A percentile compares a stretch with the other conserved stretches of the same genome.
These are phyloP conservation scores for Cylindrodendrum hubeiense DNA, from an alignment of 2,329 filamentous ascomycete genomes.

Conservation along the genomic window DNA sequence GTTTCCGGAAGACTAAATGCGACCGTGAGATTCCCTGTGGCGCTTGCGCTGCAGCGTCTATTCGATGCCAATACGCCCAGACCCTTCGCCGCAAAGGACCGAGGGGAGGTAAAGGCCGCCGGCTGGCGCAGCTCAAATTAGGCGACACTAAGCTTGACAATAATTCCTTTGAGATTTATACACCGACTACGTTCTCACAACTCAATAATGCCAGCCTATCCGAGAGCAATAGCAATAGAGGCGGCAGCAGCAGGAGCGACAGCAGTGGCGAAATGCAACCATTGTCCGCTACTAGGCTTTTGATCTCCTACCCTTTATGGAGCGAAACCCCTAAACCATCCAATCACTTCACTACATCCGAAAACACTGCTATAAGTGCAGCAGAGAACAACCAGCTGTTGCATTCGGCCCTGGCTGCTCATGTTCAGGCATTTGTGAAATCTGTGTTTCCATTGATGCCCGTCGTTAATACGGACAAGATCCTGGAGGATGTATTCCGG, in stretches of 20 bases:
- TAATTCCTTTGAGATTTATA: not conserved
- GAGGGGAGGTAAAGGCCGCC: conserved; percentile 34
- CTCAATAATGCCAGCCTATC: not conserved
- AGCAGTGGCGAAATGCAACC: not conserved
- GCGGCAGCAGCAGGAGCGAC: not conserved
- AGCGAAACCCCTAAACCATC: not conserved
- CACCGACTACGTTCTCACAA: not conserved
- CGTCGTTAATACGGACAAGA: not conserved
- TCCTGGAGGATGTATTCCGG: not conserved
- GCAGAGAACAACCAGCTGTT: not conserved
- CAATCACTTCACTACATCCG: too few species aligned
- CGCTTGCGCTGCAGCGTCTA: conserved; percentile 31
- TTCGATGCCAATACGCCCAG: conserved; percentile 23
- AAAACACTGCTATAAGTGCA: not conserved
- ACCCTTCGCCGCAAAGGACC: conserved; percentile 34
- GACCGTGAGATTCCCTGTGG: conserved; percentile 37
- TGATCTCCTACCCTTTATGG: not conserved
- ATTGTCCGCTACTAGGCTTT: not conserved
- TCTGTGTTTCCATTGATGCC: not conserved
- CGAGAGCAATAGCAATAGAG: not conserved
- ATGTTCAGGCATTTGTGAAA: not conserved
- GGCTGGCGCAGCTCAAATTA: conserved; percentile 33
- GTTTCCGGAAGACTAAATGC: conserved; percentile 42
- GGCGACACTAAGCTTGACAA: conserved; percentile 20
- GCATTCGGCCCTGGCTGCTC: not conserved